phyloP scores from a whole-genome alignment of 176 grass and related monocot genomes.

The Avena insularis region DNA sequence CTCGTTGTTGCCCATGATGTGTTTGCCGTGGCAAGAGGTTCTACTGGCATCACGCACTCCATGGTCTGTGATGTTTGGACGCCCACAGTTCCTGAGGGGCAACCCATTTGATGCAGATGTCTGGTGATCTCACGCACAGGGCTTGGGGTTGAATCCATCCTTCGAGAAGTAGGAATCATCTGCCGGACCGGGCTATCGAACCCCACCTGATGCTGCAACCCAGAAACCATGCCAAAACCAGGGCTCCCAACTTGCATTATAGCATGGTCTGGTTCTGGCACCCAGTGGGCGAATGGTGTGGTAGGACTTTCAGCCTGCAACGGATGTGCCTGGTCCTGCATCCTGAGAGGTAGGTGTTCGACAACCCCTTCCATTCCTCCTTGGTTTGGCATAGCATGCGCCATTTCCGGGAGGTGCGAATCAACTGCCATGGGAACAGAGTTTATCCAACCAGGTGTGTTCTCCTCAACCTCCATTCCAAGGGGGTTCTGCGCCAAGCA shows the following conservation, averaged over 20 bases:
- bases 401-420: background rate
- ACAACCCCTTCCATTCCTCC: constrained; percentile 15
- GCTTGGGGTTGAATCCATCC: constrained; percentile 1
- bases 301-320: background rate
- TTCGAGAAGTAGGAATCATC: background rate
- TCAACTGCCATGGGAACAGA: background rate
- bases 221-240: background rate
- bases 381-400: background rate
- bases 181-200: background rate
- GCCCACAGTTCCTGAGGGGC: background rate
- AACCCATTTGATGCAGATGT: constrained; percentile 14
- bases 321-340: background rate
- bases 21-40: background rate
- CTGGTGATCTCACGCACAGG: constrained; percentile 27
- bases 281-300: background rate
- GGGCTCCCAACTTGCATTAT: background rate
- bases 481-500: background rate
- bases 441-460: background rate
- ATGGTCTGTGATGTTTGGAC: background rate
- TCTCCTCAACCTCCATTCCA: constrained; percentile 20
- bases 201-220: background rate
- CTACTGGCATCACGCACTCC: background rate
- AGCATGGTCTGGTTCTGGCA: background rate
- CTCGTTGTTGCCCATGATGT: background rate
- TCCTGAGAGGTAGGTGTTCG: background rate